Evolutionary conservation across 176 grass and related monocot genomes (phyloP), one percentile per base, ranked within the genome.

Genomic region (Oryza nivara): DNA sequence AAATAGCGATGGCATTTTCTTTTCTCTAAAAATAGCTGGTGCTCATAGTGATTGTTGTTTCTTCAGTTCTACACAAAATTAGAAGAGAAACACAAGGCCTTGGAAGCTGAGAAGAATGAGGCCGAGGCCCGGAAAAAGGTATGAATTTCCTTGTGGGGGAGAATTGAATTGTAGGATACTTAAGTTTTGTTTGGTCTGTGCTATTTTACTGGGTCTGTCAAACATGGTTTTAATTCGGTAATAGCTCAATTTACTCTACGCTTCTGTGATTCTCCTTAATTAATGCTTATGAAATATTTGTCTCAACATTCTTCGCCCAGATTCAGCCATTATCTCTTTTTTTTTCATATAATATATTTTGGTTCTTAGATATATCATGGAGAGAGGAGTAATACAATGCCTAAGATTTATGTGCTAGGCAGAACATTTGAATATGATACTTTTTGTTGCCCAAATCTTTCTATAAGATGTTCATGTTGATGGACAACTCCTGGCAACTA

Each of bases 41-140:
- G 68, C 47, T 86, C 9, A 83, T 12, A 79, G 4, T 83, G 60
- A 63, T 66, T 70, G 7, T 76, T 52, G 6, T 82, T 90, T 88
- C 20, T 75, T 75, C 87, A 95, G 93, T 95, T 92, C 49, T 95
- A 95, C 76, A 92, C 93, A 74, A 92, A 95, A 88, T 81, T 95
- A 88, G 93, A 90, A 86, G 93, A 95, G 83, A 95, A 95, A 67
- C 85, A 92, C 22, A 89, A 95, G 58, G 90, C 93, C 78, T 76
- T 95, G 68, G 93, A 95, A 82, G 90, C 80, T 70, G 93, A 95
- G 80, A 95, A 85, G 46, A 77, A 84, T 44, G 47, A 92, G 75
- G 68, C 77, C 67, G 93, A 95, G 71, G 83, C 90, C n/a, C 78
- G 90, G 83, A 95, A 85, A 88, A 90, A 80, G 88, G 93, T 90